Conservation (phyloP, 345 rosid species). For the Gossypium mustelinum region DNA sequence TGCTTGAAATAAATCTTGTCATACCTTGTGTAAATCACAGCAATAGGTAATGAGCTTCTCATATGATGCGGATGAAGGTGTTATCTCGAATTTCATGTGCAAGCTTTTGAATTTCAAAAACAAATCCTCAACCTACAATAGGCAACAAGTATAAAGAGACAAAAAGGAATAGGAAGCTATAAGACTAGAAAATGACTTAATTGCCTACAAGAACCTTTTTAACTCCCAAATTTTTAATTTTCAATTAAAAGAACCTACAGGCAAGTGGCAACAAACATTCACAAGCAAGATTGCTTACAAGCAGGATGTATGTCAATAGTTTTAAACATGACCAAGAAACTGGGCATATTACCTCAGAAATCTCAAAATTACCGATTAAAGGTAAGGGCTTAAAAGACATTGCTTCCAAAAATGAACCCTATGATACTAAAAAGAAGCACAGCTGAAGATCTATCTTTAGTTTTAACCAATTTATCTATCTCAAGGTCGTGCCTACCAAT, state of each 20-base stretch:
- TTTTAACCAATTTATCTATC: slow-evolving; percentile 9
- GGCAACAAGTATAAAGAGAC: not conserved
- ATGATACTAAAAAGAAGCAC: not conserved
- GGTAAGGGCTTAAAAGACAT: not conserved
- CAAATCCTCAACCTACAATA: slow-evolving; percentile 58
- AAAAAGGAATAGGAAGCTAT: not conserved
- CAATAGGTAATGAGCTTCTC: slow-evolving; percentile 50
- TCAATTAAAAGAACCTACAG: not conserved
- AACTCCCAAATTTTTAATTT: slow-evolving; percentile 8
- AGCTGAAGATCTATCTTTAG: not conserved
- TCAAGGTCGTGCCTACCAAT: not conserved
- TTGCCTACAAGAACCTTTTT: not conserved
- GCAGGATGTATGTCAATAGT: not conserved
- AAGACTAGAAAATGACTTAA: slow-evolving; percentile 7
- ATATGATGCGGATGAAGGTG: slow-evolving; percentile 56
- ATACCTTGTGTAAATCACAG: slow-evolving; percentile 65
- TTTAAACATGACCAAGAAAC: not conserved
- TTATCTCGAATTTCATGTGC: slow-evolving; percentile 50
- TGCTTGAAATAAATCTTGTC: not conserved
- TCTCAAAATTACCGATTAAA: not conserved
- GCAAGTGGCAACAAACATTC: not conserved
- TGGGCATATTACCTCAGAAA: not conserved
- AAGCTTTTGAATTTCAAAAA: slow-evolving; percentile 51
- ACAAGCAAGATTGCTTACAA: not conserved
- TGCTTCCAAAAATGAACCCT: not conserved